These are phyloP conservation scores for Termitomyces sp. DNA, from an alignment of 768 basidiomycete genomes.

Conservation along the genomic window DNA sequence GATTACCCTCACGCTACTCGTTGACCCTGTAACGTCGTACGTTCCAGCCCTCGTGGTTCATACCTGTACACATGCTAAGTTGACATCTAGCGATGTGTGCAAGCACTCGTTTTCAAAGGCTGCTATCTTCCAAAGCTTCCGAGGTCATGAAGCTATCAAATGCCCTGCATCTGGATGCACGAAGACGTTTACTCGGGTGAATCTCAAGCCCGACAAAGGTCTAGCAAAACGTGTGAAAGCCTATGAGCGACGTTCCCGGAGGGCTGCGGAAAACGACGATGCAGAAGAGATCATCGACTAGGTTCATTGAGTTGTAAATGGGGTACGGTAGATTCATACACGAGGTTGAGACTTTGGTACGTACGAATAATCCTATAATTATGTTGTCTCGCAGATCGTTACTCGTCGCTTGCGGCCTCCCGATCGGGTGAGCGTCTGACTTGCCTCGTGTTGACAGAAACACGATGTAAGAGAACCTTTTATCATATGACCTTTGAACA, in stretches of 20 bases:
- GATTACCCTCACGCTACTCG: constrained; percentile 59
- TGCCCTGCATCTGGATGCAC: constrained; percentile 77
- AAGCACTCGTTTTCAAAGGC: constrained; percentile 76
- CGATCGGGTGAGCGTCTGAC: not conserved
- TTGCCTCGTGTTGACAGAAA: constrained; percentile 8
- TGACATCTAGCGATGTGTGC: constrained; percentile 49
- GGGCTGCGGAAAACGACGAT: constrained; percentile 46
- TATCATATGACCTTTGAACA: constrained; percentile 8
- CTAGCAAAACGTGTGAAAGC: constrained; percentile 61
- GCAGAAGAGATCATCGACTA: constrained; percentile 55
- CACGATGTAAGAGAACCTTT: constrained; percentile 5
- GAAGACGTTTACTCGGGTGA: constrained; percentile 43
- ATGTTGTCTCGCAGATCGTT: not conserved
- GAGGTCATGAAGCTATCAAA: constrained; percentile 21
- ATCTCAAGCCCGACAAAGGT: constrained; percentile 49
- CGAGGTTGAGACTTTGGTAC: constrained; percentile 1
- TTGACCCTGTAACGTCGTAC: constrained; percentile 80
- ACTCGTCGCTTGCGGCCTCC: not conserved
- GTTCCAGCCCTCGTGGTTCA: constrained; percentile 17
- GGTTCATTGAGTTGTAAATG: not conserved
- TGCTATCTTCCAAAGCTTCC: constrained; percentile 65
- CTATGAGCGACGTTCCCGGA: constrained; percentile 45
- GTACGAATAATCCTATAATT: constrained; percentile 1
- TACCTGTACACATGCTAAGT: constrained; percentile 1
- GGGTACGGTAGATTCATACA: constrained; percentile 1